Conservation (phyloP, 768 basidiomycete species). For the Floccularia luteovirens region DNA sequence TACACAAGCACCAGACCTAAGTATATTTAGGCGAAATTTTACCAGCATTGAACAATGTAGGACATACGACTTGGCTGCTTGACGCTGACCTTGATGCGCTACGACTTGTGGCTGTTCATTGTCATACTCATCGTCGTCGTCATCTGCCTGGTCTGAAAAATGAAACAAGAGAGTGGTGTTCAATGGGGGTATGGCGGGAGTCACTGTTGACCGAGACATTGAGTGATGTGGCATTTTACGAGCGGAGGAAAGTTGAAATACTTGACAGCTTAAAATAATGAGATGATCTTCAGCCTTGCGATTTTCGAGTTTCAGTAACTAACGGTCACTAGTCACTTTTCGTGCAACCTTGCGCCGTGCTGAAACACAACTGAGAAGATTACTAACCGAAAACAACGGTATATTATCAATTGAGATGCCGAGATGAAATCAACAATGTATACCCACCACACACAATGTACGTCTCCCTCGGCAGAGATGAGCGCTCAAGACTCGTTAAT, state of each 20-base stretch:
- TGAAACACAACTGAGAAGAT: too few species aligned
- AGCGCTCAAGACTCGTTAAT: too few species aligned
- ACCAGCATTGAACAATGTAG: neutral
- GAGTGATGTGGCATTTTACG: too few species aligned
- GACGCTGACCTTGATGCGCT: constrained; percentile 4
- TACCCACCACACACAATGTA: neutral
- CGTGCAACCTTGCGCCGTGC: too few species aligned
- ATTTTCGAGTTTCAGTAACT: too few species aligned
- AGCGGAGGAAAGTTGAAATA: too few species aligned
- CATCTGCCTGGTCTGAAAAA: constrained; percentile 11
- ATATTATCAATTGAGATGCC: constrained; percentile 1
- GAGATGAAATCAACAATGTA: neutral
- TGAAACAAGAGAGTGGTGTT: constrained; percentile 6
- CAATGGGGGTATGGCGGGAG: neutral
- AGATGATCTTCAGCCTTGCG: too few species aligned
- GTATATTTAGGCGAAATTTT: neutral
- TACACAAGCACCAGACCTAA: constrained; percentile 44
- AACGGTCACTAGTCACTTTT: too few species aligned
- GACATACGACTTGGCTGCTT: constrained; percentile 12
- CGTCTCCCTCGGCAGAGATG: too few species aligned
- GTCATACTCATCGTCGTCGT: constrained; percentile 9
- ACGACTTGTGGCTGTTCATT: constrained; percentile 9
- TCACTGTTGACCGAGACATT: too few species aligned
- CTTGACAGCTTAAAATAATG: too few species aligned
- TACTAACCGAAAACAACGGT: neutral